Conservation (phyloP, 139 green algal genomes). For the Volvox reticuliferus region DNA sequence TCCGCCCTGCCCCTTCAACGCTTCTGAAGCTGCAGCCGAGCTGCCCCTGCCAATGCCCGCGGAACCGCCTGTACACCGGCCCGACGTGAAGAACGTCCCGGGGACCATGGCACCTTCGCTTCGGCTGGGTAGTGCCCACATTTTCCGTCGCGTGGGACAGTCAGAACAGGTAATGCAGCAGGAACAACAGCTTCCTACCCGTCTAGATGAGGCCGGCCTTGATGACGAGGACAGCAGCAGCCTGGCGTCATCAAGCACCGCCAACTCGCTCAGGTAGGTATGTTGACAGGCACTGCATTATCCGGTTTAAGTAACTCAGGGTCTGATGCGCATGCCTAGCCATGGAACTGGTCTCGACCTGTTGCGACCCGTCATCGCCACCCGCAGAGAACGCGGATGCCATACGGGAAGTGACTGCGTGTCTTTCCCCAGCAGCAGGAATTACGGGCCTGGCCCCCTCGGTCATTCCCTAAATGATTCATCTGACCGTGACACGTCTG, state of each 20-base stretch:
- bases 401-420: too few relatives aligned
- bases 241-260: constrained; percentile 16
- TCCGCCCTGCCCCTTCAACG: too few relatives aligned
- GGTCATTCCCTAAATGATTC: too few relatives aligned
- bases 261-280: constrained; percentile 22
- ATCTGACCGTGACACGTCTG: neutral
- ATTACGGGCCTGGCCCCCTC: too few relatives aligned
- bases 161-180: neutral
- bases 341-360: too few relatives aligned
- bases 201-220: neutral
- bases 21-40: neutral
- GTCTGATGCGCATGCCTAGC: too few relatives aligned
- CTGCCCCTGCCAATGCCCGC: neutral
- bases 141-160: neutral
- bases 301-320: too few relatives aligned
- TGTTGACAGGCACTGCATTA: too few relatives aligned
- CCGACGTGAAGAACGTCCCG: neutral
- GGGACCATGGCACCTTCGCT: neutral
- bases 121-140: neutral
- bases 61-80: neutral
- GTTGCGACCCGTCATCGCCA: too few relatives aligned
- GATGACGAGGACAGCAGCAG: constrained; percentile 43
- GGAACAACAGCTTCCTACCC: neutral
- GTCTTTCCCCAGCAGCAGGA: too few relatives aligned
- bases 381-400: too few relatives aligned